Evolutionary conservation across 1,284 basidiomycete genomes (phyloP).

Genomic region (Moesziomyces parantarcticus): DNA sequence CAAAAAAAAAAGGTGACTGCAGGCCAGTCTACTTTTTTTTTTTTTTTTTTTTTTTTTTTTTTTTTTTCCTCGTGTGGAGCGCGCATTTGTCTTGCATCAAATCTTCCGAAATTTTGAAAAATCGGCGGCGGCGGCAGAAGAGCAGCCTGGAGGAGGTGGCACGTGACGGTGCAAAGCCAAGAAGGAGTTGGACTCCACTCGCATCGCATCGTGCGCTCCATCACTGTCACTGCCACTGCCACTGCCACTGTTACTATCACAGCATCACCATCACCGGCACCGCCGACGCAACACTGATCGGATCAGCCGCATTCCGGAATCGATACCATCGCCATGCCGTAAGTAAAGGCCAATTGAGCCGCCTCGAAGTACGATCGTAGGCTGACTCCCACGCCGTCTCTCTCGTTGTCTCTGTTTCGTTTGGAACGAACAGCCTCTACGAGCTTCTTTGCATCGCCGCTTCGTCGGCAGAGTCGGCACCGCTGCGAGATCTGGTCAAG

Average conservation of each 20-base stretch:
- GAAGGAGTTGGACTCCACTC: conserved; percentile 7
- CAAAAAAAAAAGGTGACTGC: too few relatives aligned
- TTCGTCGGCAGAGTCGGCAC: conserved; percentile 67
- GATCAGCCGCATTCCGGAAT: conserved; percentile 3
- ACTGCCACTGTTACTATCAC: background rate
- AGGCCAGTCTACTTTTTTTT: too few relatives aligned
- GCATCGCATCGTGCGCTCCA: background rate
- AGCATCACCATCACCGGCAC: background rate
- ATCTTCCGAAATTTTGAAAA: conserved; percentile 7
- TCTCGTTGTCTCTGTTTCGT: background rate
- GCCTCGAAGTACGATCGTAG: background rate
- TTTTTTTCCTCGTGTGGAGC: background rate
- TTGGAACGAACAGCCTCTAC: conserved; percentile 57
- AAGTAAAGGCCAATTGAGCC: too few relatives aligned
- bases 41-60: background rate
- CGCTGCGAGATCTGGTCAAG: conserved; percentile 80
- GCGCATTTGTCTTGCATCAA: background rate
- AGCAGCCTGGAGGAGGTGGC: conserved; percentile 3
- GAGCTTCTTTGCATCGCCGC: conserved; percentile 66
- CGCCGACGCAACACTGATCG: background rate
- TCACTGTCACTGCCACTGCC: too few relatives aligned
- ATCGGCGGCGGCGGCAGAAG: background rate
- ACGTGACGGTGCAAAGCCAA: conserved; percentile 16
- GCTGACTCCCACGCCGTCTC: background rate
- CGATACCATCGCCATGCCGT: background rate